These are phyloP conservation scores for Limonium bicolor DNA, from an alignment of 148 eudicot species.

Conservation along the genomic window DNA sequence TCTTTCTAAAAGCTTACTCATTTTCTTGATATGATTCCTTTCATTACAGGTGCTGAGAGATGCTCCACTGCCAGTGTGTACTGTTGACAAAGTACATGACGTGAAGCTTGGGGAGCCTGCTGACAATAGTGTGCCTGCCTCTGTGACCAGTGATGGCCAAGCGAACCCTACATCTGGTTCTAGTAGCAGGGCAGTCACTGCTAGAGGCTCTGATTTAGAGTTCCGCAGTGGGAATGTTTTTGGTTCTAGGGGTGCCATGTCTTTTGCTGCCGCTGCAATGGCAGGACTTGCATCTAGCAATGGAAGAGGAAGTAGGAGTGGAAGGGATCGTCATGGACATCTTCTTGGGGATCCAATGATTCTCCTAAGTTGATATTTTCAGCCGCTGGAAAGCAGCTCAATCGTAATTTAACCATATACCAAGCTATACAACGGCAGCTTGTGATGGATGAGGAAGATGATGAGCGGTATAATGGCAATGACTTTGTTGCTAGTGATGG, in stretches of 20 bases:
- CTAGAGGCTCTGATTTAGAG: conserved; percentile 47
- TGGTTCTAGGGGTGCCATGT: conserved; percentile 95
- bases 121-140: conserved; percentile 35
- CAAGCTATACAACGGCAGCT: conserved; percentile 92
- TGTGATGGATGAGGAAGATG: conserved; percentile 79
- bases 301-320: conserved; percentile 64
- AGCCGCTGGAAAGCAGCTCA: conserved; percentile 80
- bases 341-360: conserved; percentile 42
- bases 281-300: conserved; percentile 84
- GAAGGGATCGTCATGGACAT: conserved; percentile 66
- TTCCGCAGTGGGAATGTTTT: conserved; percentile 48
- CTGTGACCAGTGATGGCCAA: conserved; percentile 47
- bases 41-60: conserved; percentile 52
- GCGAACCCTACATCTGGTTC: conserved; percentile 58
- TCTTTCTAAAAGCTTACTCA: too few species aligned
- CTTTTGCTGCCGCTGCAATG: conserved; percentile 99
- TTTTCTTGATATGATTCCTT: not conserved
- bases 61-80: conserved; percentile 64
- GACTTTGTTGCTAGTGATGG: conserved; percentile 74
- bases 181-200: conserved; percentile 48
- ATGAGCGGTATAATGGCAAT: conserved; percentile 40
- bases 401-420: conserved; percentile 68
- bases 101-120: conserved; percentile 72
- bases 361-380: conserved; percentile 67
- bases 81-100: conserved; percentile 86